A percentile compares a stretch with the other conserved stretches of the same genome.
Evolutionary conservation across 2,329 filamentous ascomycete genomes (phyloP).

Genomic region (Aaosphaeria pasadenensis): DNA sequence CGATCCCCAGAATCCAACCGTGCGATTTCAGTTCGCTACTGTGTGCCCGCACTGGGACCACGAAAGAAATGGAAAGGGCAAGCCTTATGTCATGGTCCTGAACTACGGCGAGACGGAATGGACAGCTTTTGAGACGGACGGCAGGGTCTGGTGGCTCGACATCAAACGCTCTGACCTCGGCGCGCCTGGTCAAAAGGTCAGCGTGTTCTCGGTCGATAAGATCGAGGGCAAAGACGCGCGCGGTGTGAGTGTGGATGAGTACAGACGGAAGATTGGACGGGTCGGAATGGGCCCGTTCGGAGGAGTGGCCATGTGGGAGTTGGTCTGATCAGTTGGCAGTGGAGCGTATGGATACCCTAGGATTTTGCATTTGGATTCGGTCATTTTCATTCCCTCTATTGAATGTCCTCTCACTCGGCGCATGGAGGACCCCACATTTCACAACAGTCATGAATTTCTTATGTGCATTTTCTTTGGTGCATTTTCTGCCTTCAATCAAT

Average conservation of each 20-base stretch:
- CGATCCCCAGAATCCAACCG: conserved; percentile 42
- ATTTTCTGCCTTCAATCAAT: not conserved
- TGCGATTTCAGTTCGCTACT: conserved; percentile 79
- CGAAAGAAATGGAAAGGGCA: conserved; percentile 63
- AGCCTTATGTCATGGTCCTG: conserved; percentile 67
- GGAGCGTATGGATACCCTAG: conserved; percentile 2
- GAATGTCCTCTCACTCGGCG: too few relatives aligned
- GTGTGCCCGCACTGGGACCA: conserved; percentile 80
- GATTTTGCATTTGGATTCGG: not conserved
- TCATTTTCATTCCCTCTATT: too few relatives aligned
- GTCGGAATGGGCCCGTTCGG: conserved; percentile 48
- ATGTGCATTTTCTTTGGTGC: not conserved
- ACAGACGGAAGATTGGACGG: conserved; percentile 44
- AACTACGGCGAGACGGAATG: conserved; percentile 63
- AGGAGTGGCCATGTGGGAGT: conserved; percentile 54
- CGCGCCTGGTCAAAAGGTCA: conserved; percentile 55
- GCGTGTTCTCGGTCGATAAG: conserved; percentile 59
- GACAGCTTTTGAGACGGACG: conserved; percentile 69
- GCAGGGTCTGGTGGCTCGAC: conserved; percentile 79
- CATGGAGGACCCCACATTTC: too few relatives aligned
- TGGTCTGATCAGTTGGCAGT: conserved; percentile 34
- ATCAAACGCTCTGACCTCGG: conserved; percentile 54
- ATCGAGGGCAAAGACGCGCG: conserved; percentile 51
- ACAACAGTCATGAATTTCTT: too few relatives aligned
- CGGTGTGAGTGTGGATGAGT: conserved; percentile 45